Base-by-base conservation (phyloP, 805 yeast genomes). In the Metschnikowia kofuensis region DNA sequence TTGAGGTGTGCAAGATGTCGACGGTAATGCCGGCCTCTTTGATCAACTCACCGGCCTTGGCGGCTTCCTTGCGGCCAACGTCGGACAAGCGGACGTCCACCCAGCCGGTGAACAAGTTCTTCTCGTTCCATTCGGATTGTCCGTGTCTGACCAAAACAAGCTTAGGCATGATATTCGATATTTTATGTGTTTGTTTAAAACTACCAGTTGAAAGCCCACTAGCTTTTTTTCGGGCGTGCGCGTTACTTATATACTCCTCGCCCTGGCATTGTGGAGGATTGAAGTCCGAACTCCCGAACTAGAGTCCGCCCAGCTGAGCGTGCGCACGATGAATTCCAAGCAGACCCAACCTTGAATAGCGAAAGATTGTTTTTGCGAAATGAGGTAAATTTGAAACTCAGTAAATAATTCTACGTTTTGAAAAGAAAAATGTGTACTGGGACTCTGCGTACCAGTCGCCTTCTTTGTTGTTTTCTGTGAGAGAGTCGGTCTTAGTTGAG, bases 81-180 rank as follows among this genome's bases (percentile, higher is more conserved):
- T 79, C 90, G 47, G 92, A 84, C 70, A 91, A 82, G 66, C 81
- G 77, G 61, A 89, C 96, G 74, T 91, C 98, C 56, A 92, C 97
- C 98, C 98, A 91, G 68, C 98, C 98, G 72, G 97, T 91, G 86
- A 91, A 91, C 62, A 91, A 80, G 83, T 91, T 92, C 80, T 89
- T 89, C 75, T 89, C 96, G 76, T 91, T 91, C 98, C 98, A 91
- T 74, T 89, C 97, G 77, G 96, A 88, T 81, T 92, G 96, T 66
- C 98, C 98, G 91, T 91, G 98, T 82, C 98, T 91, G 62, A 92
- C 90, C 69, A 91, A 80, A 69, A 91, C 84, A 74, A 91, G 80
- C 75, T 87, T 89, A 49, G 72, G 74, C 77, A 73, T 73, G 52
- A 44, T 63, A n/a, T 42, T 35, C 13, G 35, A 43, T 34, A 26